These are phyloP conservation scores for Sindora glabra DNA, from an alignment of 306 rosid species.

Conservation along the genomic window DNA sequence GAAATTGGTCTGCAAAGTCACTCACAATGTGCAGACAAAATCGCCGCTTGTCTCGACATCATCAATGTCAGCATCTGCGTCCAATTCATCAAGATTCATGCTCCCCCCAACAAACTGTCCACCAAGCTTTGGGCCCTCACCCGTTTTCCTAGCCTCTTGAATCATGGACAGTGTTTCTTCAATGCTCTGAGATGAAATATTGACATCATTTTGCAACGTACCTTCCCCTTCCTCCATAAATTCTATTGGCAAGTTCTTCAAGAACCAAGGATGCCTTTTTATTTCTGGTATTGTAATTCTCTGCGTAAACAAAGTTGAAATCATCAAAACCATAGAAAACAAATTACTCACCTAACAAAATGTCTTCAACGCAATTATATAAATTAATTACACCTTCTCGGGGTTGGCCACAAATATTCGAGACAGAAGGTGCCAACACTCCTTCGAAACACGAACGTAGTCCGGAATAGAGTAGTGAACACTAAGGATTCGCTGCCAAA, in stretches of 20 bases:
- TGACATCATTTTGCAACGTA: slow-evolving; percentile 17
- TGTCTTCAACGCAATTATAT: too few relatives aligned
- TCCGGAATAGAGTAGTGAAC: slow-evolving; percentile 84
- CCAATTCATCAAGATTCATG: slow-evolving; percentile 82
- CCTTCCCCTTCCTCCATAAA: slow-evolving; percentile 42
- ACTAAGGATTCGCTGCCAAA: slow-evolving; percentile 81
- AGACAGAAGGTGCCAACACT: slow-evolving; percentile 82
- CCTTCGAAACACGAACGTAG: slow-evolving; percentile 65
- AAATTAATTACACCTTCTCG: slow-evolving; percentile 46
- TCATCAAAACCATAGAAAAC: neutral
- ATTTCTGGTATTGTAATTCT: slow-evolving; percentile 87
- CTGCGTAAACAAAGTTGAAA: slow-evolving; percentile 22
- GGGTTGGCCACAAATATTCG: slow-evolving; percentile 80
- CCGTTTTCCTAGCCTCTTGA: slow-evolving; percentile 64
- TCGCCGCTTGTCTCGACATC: slow-evolving; percentile 90
- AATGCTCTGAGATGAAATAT: slow-evolving; percentile 35
- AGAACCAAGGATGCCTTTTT: slow-evolving; percentile 72
- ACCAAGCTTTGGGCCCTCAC: slow-evolving; percentile 46
- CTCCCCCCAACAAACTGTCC: slow-evolving; percentile 67
- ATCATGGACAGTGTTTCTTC: slow-evolving; percentile 65
- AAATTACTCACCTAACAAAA: neutral
- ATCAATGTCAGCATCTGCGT: slow-evolving; percentile 72
- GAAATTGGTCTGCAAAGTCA: slow-evolving; percentile 13
- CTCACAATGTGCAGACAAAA: slow-evolving; percentile 75
- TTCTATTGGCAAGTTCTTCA: slow-evolving; percentile 61